Conservation (phyloP, 106 monocot species). For the Narthecium ossifragum region DNA sequence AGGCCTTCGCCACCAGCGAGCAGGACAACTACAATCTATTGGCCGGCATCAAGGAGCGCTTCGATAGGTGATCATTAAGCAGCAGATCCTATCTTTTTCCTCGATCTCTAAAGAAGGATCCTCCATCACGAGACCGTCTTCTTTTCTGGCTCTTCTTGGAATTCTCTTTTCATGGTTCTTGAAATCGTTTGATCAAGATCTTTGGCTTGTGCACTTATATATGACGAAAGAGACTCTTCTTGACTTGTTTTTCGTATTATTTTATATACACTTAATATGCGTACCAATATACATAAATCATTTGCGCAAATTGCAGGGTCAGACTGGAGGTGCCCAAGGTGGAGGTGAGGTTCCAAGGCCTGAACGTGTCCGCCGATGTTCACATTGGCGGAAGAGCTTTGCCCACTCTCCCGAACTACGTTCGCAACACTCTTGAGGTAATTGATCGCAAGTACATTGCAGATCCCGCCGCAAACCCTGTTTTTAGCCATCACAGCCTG, state of each 20-base stretch:
- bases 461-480: too few species aligned
- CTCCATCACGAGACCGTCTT: too few species aligned
- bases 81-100: not conserved
- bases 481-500: too few species aligned
- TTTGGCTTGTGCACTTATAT: not conserved
- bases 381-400: slow-evolving; percentile 33
- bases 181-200: too few species aligned
- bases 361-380: slow-evolving; percentile 39
- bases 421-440: slow-evolving; percentile 31
- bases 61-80: slow-evolving; percentile 20
- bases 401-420: slow-evolving; percentile 42
- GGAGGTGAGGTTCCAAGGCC: slow-evolving; percentile 35
- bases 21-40: slow-evolving; percentile 59
- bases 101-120: not conserved
- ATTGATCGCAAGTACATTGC: too few species aligned
- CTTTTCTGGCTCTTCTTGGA: not conserved
- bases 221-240: not conserved
- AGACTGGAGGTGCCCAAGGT: slow-evolving; percentile 48
- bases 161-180: not conserved
- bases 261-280: not conserved
- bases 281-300: too few species aligned
- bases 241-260: not conserved
- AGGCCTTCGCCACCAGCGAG: slow-evolving; percentile 45
- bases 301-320: slow-evolving; percentile 12
- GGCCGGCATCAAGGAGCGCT: slow-evolving; percentile 25